phyloP scores from a whole-genome alignment of 2,329 filamentous ascomycete genomes.

The Capronia coronata region DNA sequence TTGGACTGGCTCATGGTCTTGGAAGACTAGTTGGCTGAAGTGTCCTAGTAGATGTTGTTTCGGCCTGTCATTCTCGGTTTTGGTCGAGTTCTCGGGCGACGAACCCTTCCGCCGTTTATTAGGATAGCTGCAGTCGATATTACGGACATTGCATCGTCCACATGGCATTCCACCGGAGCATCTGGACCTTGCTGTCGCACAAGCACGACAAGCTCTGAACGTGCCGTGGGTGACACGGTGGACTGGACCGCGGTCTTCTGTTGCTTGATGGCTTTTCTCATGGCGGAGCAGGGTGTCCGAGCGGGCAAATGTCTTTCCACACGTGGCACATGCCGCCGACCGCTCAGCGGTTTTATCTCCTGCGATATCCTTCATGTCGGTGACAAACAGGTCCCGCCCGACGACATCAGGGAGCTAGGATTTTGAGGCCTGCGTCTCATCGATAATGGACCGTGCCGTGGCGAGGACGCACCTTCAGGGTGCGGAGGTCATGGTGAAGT shows the following conservation, averaged over 20 bases:
- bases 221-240: constrained; percentile 40
- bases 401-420: neutral
- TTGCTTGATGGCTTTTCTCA: constrained; percentile 37
- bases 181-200: constrained; percentile 36
- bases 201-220: constrained; percentile 38
- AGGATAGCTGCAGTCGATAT: constrained; percentile 37
- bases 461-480: constrained; percentile 8
- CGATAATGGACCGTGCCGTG: too few relatives aligned
- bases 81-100: constrained; percentile 27
- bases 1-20: neutral
- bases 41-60: constrained; percentile 13
- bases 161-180: constrained; percentile 27
- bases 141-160: constrained; percentile 34
- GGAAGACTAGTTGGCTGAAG: constrained; percentile 18
- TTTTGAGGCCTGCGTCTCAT: neutral
- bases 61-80: constrained; percentile 36
- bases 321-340: constrained; percentile 17
- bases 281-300: constrained; percentile 39
- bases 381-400: neutral
- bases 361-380: constrained; percentile 9
- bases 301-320: constrained; percentile 23
- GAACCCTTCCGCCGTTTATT: constrained; percentile 34
- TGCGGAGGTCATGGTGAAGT: too few relatives aligned
- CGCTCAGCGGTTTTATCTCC: constrained; percentile 9
- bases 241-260: constrained; percentile 29